phyloP scores from a whole-genome alignment of 2,329 filamentous ascomycete species.

The Colletotrichum navitas region DNA sequence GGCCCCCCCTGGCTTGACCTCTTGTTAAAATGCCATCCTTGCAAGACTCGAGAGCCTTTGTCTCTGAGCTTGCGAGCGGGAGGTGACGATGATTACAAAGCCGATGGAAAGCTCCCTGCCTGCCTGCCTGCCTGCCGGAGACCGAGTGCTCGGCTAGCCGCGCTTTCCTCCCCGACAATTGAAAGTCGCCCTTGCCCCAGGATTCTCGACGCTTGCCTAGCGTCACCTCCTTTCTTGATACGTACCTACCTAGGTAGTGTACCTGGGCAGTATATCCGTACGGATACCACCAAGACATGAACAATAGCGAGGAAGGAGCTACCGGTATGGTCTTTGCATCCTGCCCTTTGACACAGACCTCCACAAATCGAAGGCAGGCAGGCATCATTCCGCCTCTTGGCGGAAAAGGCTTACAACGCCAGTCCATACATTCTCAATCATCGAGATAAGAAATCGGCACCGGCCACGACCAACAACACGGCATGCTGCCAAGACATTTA shows the following conservation, averaged over 20 bases:
- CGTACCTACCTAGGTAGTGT: not conserved
- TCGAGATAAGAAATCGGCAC: not conserved
- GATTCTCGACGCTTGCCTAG: no score
- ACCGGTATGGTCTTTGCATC: not conserved
- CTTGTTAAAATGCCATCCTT: constrained; percentile 32
- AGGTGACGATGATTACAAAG: not conserved
- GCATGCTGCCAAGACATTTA: not conserved
- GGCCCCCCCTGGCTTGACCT: constrained; percentile 23
- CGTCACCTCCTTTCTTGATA: no score
- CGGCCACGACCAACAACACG: not conserved
- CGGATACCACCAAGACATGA: no score
- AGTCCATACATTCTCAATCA: not conserved
- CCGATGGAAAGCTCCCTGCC: no score
- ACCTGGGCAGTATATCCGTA: not conserved
- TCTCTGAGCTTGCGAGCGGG: not conserved
- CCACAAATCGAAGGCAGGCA: not conserved
- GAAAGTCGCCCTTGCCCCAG: no score
- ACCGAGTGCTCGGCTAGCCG: no score
- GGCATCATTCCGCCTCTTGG: not conserved
- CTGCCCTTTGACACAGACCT: not conserved
- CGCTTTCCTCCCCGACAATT: no score
- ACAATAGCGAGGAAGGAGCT: not conserved
- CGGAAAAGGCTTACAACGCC: not conserved
- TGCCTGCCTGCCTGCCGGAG: no score
- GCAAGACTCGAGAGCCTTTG: not conserved